Evolutionary conservation across 306 rosid genomes (phyloP), one percentile per base, ranked within the genome.

Genomic region (Quercus wislizeni): DNA sequence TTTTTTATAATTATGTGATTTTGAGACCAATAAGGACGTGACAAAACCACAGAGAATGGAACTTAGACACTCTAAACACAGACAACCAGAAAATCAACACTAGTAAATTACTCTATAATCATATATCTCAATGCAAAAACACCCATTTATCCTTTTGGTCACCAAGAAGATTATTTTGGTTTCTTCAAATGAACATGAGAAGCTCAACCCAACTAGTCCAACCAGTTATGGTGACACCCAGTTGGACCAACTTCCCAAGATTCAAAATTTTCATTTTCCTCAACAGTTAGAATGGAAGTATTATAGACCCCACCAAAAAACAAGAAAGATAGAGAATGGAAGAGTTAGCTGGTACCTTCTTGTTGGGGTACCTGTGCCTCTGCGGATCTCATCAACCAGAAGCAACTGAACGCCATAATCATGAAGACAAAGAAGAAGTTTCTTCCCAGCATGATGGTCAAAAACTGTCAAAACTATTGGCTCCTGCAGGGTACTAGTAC

Each of bases 331-430:
- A 46, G 58, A 79, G 56, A 52, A 41, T 38, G 59, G 69, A 67
- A 31, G 56, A 49, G 70, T 25, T 13, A 59, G 23, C 5, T 63
- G 64, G 9, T 79, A 88, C 96, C 92, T 86, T 92, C 97, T 54
- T 89, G 83, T 56, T 86, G 90, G 46, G 92, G 86, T 58, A 92
- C 43, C 76, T 52, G 82, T 17, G 92, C 76, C 46, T 84, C 83
- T 17, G 88, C 84, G 82, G 86, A 69, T 76, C 85, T 72, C 68
- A 78, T 87, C 71, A 82, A 79, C 23, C 51, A 46, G 82, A 89
- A 86, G 81, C 85, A 80, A 79, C 76, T 83, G 55, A 79, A 28
- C 38, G 79, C 21, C 21, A 86, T 10, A 51, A 87, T 35, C 43
- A 86, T 38, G 68, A 81, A 70, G 35, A 74, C 21, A 21, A 21